phyloP scores from a whole-genome alignment of 345 rosid species.

The Corymbia maculata region DNA sequence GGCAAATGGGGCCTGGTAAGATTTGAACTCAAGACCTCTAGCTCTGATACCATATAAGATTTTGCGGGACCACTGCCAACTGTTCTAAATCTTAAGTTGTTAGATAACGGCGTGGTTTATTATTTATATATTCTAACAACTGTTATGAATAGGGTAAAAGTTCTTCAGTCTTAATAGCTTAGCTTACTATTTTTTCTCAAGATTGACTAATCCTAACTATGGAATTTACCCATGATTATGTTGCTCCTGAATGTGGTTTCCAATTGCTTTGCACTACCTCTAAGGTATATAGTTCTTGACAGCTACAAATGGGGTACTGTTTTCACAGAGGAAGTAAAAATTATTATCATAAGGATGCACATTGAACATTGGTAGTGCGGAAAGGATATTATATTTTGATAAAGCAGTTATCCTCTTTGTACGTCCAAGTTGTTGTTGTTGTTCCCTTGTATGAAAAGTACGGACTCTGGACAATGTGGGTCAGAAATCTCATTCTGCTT shows the following conservation, averaged over 20 bases:
- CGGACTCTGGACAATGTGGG: neutral
- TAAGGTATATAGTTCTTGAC: neutral
- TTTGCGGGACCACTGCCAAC: too few species aligned
- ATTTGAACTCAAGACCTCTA: too few species aligned
- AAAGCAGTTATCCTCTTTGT: neutral
- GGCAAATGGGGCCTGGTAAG: too few species aligned
- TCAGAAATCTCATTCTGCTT: neutral
- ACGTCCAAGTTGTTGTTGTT: neutral
- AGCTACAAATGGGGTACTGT: neutral
- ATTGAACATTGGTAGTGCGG: neutral
- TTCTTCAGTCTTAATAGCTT: neutral
- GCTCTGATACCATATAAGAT: too few species aligned
- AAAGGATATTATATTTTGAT: neutral
- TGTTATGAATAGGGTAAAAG: neutral
- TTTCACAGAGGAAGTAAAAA: neutral
- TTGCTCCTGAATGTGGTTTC: neutral
- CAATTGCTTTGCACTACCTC: neutral
- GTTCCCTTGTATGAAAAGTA: neutral
- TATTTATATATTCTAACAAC: too few species aligned
- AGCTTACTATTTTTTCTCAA: neutral
- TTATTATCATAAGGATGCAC: neutral
- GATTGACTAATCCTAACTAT: neutral
- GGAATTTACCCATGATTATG: neutral
- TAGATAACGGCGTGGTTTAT: too few species aligned
- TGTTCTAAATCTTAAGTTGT: too few species aligned